Percentiles rank a stretch among this genome's conserved stretches.
These are phyloP conservation scores for Saccharomycopsis babjevae DNA, from an alignment of 805 yeast species.

Conservation along the genomic window DNA sequence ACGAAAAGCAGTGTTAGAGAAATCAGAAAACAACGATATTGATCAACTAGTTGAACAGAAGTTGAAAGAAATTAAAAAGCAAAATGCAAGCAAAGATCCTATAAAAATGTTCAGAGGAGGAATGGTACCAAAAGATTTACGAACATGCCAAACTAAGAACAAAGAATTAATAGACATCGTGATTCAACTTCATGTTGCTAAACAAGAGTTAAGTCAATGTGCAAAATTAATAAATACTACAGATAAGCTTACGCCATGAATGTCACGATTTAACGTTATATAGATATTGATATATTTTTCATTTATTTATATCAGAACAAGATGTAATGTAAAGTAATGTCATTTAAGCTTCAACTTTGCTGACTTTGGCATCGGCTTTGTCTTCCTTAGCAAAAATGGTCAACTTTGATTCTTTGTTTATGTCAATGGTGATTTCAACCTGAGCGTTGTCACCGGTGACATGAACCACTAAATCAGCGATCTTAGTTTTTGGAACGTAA, in stretches of 20 bases:
- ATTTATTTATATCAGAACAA: neutral
- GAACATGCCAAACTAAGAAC: neutral
- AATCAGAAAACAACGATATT: neutral
- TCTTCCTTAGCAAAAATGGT: slow-evolving; percentile 54
- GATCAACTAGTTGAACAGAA: neutral
- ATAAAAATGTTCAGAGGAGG: slow-evolving; percentile 19
- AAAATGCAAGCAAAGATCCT: slow-evolving; percentile 8
- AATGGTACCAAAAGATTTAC: slow-evolving; percentile 15
- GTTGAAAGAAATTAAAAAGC: neutral
- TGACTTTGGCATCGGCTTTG: slow-evolving; percentile 46
- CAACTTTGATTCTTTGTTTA: slow-evolving; percentile 51
- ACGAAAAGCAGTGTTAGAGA: neutral
- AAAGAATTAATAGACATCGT: slow-evolving; percentile 2
- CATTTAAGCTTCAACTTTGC: slow-evolving; percentile 40
- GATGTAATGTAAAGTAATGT: neutral
- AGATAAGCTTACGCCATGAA: neutral
- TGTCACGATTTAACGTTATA: neutral
- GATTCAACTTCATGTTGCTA: slow-evolving; percentile 1
- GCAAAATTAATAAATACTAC: neutral
- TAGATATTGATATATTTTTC: neutral
- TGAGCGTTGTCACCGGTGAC: slow-evolving; percentile 54
- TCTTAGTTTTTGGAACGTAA: slow-evolving; percentile 58
- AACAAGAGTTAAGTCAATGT: neutral
- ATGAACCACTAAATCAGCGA: slow-evolving; percentile 71
- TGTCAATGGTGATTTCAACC: slow-evolving; percentile 49